A percentile compares a stretch with the other conserved stretches of the same genome.
Conservation (phyloP, 345 rosid genomes). For the Eucalyptus tenuipes region DNA sequence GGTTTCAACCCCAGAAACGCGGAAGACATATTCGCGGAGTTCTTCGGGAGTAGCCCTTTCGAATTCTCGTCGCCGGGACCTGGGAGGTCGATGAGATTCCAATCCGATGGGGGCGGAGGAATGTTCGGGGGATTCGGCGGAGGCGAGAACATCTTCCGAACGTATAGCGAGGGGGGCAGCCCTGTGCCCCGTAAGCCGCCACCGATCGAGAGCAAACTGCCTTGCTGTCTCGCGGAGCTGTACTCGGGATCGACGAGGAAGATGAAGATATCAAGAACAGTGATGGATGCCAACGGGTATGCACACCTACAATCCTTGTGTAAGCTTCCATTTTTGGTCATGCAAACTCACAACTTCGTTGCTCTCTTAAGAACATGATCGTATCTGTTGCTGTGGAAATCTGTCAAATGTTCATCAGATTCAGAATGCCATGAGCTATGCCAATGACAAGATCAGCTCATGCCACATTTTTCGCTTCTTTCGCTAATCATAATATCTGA, state of each 20-base stretch:
- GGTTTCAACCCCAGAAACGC: constrained; percentile 96
- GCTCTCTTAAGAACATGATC: not conserved
- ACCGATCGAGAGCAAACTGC: constrained; percentile 81
- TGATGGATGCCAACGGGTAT: constrained; percentile 63
- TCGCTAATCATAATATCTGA: not conserved
- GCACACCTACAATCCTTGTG: not conserved
- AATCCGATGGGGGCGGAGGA: constrained; percentile 62
- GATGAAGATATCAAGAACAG: constrained; percentile 95
- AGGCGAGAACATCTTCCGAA: constrained; percentile 47
- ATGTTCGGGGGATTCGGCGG: constrained; percentile 46
- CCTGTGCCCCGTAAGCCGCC: constrained; percentile 59
- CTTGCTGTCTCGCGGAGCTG: constrained; percentile 87
- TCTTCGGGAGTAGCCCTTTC: constrained; percentile 87
- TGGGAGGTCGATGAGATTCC: constrained; percentile 65
- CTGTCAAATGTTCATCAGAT: not conserved
- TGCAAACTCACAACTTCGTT: not conserved
- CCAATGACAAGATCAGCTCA: not conserved
- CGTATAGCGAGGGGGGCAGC: constrained; percentile 41
- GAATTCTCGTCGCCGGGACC: constrained; percentile 63
- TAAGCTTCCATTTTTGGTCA: not conserved
- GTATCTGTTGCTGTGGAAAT: not conserved
- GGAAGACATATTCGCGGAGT: constrained; percentile 90
- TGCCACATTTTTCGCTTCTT: not conserved
- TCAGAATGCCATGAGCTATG: not conserved
- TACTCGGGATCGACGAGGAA: constrained; percentile 87